These are phyloP conservation scores for Candida piceae DNA, from an alignment of 805 yeast genomes.

Conservation along the genomic window DNA sequence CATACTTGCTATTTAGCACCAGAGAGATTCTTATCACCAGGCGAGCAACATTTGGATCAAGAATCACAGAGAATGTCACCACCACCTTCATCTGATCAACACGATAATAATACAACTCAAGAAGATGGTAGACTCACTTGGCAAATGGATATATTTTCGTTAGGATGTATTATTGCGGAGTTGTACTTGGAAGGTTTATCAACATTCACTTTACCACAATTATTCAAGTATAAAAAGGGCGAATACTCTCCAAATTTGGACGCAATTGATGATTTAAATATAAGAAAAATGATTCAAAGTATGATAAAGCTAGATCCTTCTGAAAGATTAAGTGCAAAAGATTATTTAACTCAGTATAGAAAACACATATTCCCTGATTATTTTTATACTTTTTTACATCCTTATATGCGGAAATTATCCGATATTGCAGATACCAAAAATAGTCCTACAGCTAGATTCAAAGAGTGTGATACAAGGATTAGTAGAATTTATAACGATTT, in stretches of 20 bases:
- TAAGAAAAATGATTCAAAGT: constrained; percentile 51
- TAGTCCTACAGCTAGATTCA: constrained; percentile 23
- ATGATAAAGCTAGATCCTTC: constrained; percentile 65
- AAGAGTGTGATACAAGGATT: constrained; percentile 52
- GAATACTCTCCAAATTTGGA: constrained; percentile 63
- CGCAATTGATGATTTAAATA: constrained; percentile 44
- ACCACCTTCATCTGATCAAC: constrained; percentile 8
- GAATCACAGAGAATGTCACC: too few relatives aligned
- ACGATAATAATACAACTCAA: constrained; percentile 2
- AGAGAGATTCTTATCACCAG: constrained; percentile 68
- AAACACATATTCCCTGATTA: constrained; percentile 56
- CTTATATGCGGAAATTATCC: constrained; percentile 49
- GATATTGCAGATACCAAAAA: constrained; percentile 3
- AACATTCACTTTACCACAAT: constrained; percentile 77
- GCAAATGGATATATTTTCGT: constrained; percentile 76
- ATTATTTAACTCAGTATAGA: constrained; percentile 46
- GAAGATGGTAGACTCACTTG: constrained; percentile 36
- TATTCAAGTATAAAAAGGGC: constrained; percentile 72
- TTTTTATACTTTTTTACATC: constrained; percentile 65
- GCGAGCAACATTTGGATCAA: too few relatives aligned
- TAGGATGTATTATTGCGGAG: constrained; percentile 90
- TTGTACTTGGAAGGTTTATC: constrained; percentile 83
- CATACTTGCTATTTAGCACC: constrained; percentile 92
- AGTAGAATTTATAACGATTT: constrained; percentile 55
- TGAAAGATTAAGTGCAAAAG: constrained; percentile 50